These are phyloP conservation scores for Schizonepeta tenuifolia DNA, from an alignment of 257 asterid genomes.

Conservation along the genomic window DNA sequence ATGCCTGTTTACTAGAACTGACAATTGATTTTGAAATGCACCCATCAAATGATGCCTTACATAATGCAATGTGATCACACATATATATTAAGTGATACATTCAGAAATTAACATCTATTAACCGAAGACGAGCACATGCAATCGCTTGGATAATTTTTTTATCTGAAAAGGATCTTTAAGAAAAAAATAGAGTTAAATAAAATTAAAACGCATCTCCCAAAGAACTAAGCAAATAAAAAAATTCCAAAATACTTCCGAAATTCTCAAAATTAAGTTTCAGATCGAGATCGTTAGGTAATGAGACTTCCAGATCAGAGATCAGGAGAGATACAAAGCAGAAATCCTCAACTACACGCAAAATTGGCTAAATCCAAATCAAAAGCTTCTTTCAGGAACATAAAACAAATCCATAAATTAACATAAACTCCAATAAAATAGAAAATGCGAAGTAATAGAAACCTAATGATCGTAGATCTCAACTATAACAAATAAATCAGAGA, in stretches of 20 bases:
- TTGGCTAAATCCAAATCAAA: slow-evolving; percentile 27
- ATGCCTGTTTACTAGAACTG: slow-evolving; percentile 14
- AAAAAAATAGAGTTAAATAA: background rate
- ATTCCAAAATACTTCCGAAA: background rate
- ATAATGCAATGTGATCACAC: background rate
- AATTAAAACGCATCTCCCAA: background rate
- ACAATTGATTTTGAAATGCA: slow-evolving; percentile 16
- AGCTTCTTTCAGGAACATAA: background rate
- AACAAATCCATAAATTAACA: background rate
- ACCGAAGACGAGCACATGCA: background rate
- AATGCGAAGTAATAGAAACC: slow-evolving; percentile 16
- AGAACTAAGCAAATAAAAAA: background rate
- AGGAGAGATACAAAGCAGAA: slow-evolving; percentile 2
- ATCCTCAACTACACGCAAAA: slow-evolving; percentile 14
- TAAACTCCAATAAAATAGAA: background rate
- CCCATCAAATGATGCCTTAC: background rate
- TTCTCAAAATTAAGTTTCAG: slow-evolving; percentile 16
- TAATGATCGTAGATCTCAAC: slow-evolving; percentile 3
- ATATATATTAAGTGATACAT: background rate
- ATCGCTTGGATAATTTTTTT: background rate
- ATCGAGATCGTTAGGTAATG: slow-evolving; percentile 23
- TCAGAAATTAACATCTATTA: background rate
- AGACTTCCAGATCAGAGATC: slow-evolving; percentile 35
- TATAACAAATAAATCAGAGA: slow-evolving; percentile 25
- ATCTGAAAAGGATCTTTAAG: slow-evolving; percentile 23